Percentiles rank a stretch among this genome's conserved stretches.
Evolutionary conservation across 1,284 basidiomycete genomes (phyloP).

Genomic region (Ceratobasidium sp.): DNA sequence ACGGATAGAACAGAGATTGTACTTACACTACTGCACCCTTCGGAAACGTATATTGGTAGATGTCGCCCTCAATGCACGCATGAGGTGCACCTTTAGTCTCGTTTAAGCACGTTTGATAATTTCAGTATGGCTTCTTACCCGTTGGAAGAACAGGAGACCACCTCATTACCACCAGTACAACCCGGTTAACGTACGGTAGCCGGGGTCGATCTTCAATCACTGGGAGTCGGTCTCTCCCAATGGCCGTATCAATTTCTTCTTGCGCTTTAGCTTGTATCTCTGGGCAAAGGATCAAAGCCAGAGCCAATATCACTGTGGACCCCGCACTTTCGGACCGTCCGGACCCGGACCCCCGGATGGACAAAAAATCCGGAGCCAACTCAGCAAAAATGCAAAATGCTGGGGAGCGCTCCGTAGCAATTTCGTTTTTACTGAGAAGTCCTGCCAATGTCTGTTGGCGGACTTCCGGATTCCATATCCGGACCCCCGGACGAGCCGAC

Average conservation of each 20-base stretch:
- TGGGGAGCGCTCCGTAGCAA: too few species aligned
- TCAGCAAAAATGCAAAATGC: too few species aligned
- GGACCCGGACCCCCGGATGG: too few species aligned
- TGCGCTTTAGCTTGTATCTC: conserved; percentile 10
- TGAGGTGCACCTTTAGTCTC: conserved; percentile 37
- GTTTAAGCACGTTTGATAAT: not conserved
- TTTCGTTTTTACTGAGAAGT: too few species aligned
- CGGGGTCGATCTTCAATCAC: conserved; percentile 46
- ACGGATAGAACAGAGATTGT: not conserved
- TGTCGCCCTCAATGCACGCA: conserved; percentile 33
- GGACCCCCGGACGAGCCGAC: too few species aligned
- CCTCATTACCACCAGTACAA: conserved; percentile 21
- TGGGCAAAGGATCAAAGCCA: conserved; percentile 4
- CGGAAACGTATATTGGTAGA: conserved; percentile 23
- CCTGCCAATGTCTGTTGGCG: too few species aligned
- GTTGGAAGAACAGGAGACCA: conserved; percentile 21
- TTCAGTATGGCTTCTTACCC: not conserved
- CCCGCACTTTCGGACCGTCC: too few species aligned
- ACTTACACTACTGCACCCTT: conserved; percentile 22
- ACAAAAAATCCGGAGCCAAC: too few species aligned
- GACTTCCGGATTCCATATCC: too few species aligned
- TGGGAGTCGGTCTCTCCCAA: conserved; percentile 50
- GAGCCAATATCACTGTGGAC: not conserved
- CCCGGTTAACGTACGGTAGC: conserved; percentile 49
- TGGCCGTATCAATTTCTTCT: conserved; percentile 42